Conservation (phyloP, 352 stramenopile genomes). For the Globisporangium lucens region DNA sequence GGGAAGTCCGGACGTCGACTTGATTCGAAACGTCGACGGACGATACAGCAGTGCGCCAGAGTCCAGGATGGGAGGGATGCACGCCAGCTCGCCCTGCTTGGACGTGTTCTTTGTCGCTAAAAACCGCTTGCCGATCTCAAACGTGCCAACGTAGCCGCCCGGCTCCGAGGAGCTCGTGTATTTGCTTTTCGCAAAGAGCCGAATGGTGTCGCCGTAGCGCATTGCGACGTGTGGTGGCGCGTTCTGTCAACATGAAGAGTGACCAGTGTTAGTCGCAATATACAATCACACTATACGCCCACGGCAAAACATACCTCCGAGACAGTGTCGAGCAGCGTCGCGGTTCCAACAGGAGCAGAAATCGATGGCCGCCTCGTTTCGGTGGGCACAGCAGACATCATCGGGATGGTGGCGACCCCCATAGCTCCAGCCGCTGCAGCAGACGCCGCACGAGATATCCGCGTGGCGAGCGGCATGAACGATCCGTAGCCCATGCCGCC, state of each 20-base stretch:
- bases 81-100: slow-evolving; percentile 67
- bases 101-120: slow-evolving; percentile 52
- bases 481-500: slow-evolving; percentile 16
- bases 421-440: slow-evolving; percentile 7
- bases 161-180: slow-evolving; percentile 27
- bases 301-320: slow-evolving; percentile 8
- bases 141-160: slow-evolving; percentile 71
- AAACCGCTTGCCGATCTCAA: slow-evolving; percentile 61
- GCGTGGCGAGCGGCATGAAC: slow-evolving; percentile 7
- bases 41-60: slow-evolving; percentile 38
- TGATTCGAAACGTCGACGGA: slow-evolving; percentile 58
- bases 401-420: not conserved
- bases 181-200: slow-evolving; percentile 62
- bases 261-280: slow-evolving; percentile 26
- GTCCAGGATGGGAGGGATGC: slow-evolving; percentile 50
- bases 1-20: slow-evolving; percentile 55
- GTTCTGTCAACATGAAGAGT: slow-evolving; percentile 27
- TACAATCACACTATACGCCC: not conserved
- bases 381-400: not conserved
- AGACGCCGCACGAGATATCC: slow-evolving; percentile 15
- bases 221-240: slow-evolving; percentile 62
- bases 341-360: not conserved
- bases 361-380: slow-evolving; percentile 7
- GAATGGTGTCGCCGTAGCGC: slow-evolving; percentile 66
- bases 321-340: slow-evolving; percentile 16